Evolutionary conservation across 139 green algal genomes (phyloP).

Genomic region (Pedinophyceae sp.): DNA sequence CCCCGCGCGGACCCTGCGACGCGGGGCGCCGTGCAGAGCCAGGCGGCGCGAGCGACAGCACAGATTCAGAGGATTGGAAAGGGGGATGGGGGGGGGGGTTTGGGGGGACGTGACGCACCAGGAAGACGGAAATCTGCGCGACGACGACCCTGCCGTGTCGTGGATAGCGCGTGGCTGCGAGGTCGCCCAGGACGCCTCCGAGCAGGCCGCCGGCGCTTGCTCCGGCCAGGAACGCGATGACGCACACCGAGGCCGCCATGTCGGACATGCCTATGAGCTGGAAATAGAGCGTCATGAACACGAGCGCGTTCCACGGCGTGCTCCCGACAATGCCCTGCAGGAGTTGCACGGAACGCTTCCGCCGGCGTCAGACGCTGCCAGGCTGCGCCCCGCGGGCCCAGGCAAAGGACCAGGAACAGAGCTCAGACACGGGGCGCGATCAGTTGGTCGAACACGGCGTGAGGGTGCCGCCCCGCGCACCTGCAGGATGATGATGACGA

Average conservation of each 20-base stretch:
- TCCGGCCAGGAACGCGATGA: conserved; percentile 5
- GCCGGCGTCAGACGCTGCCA: too few species aligned
- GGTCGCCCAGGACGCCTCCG: conserved; percentile 23
- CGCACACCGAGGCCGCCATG: conserved; percentile 1
- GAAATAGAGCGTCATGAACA: conserved; percentile 17
- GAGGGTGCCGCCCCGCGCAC: too few species aligned
- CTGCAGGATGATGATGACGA: conserved; percentile 29
- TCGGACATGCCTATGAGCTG: conserved; percentile 13
- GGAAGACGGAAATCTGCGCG: conserved; percentile 14
- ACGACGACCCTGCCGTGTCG: conserved; percentile 21
- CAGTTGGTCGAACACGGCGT: too few species aligned
- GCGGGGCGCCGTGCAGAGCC: too few species aligned
- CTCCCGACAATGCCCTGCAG: conserved; percentile 13
- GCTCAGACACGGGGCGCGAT: too few species aligned
- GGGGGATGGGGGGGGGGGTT: not conserved
- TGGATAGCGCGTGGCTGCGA: conserved; percentile 11
- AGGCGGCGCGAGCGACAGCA: too few species aligned
- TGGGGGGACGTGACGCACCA: not conserved
- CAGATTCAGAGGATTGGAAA: not conserved
- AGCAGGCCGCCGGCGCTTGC: conserved; percentile 13
- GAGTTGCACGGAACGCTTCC: too few species aligned
- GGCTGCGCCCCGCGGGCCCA: too few species aligned
- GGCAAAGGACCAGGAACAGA: not conserved
- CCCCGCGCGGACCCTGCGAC: too few species aligned
- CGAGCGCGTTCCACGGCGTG: conserved; percentile 14